These are phyloP conservation scores for Discostella pseudostelligera DNA, from an alignment of 108 stramenopile species.

Conservation along the genomic window DNA sequence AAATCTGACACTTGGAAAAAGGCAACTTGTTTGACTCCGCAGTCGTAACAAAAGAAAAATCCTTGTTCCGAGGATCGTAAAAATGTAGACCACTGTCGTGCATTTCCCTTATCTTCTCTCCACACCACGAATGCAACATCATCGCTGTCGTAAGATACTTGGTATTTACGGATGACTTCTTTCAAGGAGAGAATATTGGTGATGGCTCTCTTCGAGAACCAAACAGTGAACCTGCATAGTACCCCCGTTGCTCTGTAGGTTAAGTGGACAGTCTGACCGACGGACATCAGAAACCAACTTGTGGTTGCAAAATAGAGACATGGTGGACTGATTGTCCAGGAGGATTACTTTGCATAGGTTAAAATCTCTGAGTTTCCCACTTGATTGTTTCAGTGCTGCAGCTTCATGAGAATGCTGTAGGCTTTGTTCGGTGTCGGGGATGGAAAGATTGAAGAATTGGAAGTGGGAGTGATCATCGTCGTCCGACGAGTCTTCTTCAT, in stretches of 20 bases:
- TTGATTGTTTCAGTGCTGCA: not conserved
- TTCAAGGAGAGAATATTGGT: conserved; percentile 4
- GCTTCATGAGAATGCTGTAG: not conserved
- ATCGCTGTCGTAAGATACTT: conserved; percentile 1
- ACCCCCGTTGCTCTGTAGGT: not conserved
- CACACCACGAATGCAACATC: not conserved
- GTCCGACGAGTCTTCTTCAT: not conserved
- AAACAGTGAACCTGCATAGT: not conserved
- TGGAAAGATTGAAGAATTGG: not conserved
- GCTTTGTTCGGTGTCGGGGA: too few species aligned
- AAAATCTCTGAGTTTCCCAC: not conserved
- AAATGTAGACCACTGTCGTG: not conserved
- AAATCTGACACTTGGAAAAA: not conserved
- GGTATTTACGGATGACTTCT: not conserved
- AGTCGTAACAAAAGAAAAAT: not conserved
- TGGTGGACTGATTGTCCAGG: conserved; percentile 2
- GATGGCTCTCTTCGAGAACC: not conserved
- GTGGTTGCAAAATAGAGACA: not conserved
- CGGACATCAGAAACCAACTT: not conserved
- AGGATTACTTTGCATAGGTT: not conserved
- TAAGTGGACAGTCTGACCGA: not conserved
- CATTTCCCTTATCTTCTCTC: not conserved
- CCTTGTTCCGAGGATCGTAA: not conserved
- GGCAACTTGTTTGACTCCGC: not conserved
- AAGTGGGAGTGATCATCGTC: conserved; percentile 12